phyloP scores from a whole-genome alignment of 495 filamentous ascomycete species.

The Penicillium maclennaniae region DNA sequence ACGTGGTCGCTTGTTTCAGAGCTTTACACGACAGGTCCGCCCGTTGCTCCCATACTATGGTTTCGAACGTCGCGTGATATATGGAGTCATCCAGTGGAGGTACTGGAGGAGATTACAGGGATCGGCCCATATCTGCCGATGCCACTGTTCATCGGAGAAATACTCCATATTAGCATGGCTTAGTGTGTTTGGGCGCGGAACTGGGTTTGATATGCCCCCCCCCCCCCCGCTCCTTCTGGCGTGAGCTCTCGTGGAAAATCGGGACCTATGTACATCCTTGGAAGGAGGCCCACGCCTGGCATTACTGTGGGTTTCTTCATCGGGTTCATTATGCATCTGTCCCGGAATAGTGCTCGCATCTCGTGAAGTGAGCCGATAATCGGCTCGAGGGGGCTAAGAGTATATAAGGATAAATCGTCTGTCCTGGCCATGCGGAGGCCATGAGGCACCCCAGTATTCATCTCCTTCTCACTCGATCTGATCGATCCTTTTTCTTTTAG shows the following conservation, averaged over 20 bases:
- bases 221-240: background rate
- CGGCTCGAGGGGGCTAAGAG: background rate
- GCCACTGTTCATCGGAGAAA: slow-evolving; percentile 6
- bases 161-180: background rate
- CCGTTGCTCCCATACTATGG: background rate
- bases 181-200: slow-evolving; percentile 17
- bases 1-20: slow-evolving; percentile 14
- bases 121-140: slow-evolving; percentile 22
- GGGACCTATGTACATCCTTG: slow-evolving; percentile 9
- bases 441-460: slow-evolving; percentile 18
- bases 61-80: slow-evolving; percentile 1
- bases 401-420: slow-evolving; percentile 17
- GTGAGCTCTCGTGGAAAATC: slow-evolving; percentile 1
- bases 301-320: slow-evolving; percentile 2
- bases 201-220: background rate
- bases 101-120: slow-evolving; percentile 23
- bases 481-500: background rate
- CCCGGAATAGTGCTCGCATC: background rate
- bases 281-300: slow-evolving; percentile 7
- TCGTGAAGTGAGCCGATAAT: background rate
- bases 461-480: background rate
- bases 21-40: background rate
- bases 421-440: slow-evolving; percentile 14
- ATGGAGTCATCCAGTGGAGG: background rate
- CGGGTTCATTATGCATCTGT: slow-evolving; percentile 3